A percentile compares a stretch with the other conserved stretches of the same genome.
Conservation (phyloP, 768 basidiomycete species). For the Cyathus striatus region DNA sequence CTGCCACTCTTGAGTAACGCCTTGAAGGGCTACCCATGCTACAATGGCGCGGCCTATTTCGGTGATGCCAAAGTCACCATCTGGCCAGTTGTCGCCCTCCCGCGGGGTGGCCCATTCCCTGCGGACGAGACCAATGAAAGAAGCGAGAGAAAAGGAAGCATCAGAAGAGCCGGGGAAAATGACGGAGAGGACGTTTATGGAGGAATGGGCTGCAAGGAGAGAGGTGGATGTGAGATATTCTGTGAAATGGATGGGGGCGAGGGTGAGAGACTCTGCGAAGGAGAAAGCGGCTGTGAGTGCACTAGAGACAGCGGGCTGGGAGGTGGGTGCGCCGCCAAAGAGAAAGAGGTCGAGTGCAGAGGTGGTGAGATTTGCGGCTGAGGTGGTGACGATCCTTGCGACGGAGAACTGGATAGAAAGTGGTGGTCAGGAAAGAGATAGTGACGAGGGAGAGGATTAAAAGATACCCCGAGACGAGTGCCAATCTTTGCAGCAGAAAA, state of each 20-base stretch:
- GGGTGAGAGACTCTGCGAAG: slow-evolving; percentile 64
- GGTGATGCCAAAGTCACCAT: slow-evolving; percentile 55
- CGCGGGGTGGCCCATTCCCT: slow-evolving; percentile 66
- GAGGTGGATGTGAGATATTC: slow-evolving; percentile 77
- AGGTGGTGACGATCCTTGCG: slow-evolving; percentile 54
- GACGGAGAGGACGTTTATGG: slow-evolving; percentile 66
- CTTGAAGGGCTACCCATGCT: slow-evolving; percentile 78
- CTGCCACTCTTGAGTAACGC: slow-evolving; percentile 77
- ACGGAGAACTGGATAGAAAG: too few relatives aligned
- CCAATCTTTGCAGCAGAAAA: slow-evolving; percentile 64
- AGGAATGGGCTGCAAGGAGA: slow-evolving; percentile 67
- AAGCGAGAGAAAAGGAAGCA: slow-evolving; percentile 74
- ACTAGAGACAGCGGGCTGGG: slow-evolving; percentile 51
- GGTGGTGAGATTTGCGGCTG: slow-evolving; percentile 54
- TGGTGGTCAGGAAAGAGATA: too few relatives aligned
- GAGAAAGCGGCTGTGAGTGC: slow-evolving; percentile 59
- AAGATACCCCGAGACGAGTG: slow-evolving; percentile 66
- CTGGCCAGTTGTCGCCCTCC: slow-evolving; percentile 47
- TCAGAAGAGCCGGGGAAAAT: slow-evolving; percentile 76
- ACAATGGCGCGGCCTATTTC: slow-evolving; percentile 68
- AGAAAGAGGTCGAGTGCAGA: slow-evolving; percentile 60
- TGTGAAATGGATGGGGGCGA: slow-evolving; percentile 69
- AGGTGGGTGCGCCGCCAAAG: slow-evolving; percentile 56
- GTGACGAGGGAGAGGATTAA: too few relatives aligned
- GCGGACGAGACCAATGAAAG: slow-evolving; percentile 76